phyloP scores from a whole-genome alignment of 1,284 basidiomycete genomes.

The Vanrija sp. region DNA sequence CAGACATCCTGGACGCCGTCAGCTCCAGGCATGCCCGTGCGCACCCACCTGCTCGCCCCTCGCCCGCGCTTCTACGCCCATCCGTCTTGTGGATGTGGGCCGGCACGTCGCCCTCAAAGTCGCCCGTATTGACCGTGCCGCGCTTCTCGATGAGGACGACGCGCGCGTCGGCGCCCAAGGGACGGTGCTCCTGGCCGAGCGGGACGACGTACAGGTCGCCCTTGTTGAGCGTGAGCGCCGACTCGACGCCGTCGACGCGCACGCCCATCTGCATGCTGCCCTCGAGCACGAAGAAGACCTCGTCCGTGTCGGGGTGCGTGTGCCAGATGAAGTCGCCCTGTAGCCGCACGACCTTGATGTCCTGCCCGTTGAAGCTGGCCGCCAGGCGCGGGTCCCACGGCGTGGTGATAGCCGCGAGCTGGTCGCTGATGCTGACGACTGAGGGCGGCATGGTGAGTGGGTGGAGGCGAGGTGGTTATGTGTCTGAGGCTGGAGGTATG shows the following conservation, averaged over 20 bases:
- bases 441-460: too few species aligned
- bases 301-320: constrained; percentile 9
- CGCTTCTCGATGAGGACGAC: constrained; percentile 2
- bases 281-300: constrained; percentile 8
- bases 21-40: too few species aligned
- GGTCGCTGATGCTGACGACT: not conserved
- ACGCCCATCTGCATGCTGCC: constrained; percentile 2
- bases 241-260: not conserved
- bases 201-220: constrained; percentile 9
- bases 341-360: constrained; percentile 8
- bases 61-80: too few species aligned
- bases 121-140: constrained; percentile 5
- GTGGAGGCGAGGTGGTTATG: too few species aligned
- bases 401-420: not conserved
- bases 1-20: too few species aligned
- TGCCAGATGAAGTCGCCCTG: constrained; percentile 12
- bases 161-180: not conserved
- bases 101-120: not conserved
- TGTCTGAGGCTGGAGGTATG: too few species aligned
- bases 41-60: too few species aligned
- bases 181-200: not conserved
- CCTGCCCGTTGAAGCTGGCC: constrained; percentile 7
- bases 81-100: not conserved
- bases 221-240: not conserved
- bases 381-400: constrained; percentile 9